A percentile compares a stretch with the other conserved stretches of the same genome.
phyloP scores from a whole-genome alignment of 495 filamentous ascomycete genomes.

The Aspergillus funiculosus region DNA sequence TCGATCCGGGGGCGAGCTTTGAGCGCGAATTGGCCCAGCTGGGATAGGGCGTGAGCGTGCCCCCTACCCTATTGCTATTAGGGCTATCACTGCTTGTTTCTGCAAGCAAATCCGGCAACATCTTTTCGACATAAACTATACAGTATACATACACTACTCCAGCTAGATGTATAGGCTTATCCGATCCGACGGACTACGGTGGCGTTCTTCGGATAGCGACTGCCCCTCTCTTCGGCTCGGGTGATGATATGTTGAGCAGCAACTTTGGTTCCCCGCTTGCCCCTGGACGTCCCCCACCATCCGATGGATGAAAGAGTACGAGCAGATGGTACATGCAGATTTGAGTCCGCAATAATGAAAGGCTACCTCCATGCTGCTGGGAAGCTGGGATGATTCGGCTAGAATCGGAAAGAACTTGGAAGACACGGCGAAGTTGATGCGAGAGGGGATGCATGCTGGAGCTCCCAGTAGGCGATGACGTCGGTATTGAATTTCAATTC shows the following conservation, averaged over 20 bases:
- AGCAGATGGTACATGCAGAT: neutral
- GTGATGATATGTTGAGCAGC: constrained; percentile 13
- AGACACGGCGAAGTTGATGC: too few relatives aligned
- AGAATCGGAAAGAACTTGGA: too few relatives aligned
- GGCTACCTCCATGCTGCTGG: too few relatives aligned
- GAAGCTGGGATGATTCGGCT: too few relatives aligned
- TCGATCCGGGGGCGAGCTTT: constrained; percentile 26
- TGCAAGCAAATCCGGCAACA: too few relatives aligned
- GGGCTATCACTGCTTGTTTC: neutral
- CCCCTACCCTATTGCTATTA: too few relatives aligned
- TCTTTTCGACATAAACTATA: too few relatives aligned
- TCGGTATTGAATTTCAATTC: neutral
- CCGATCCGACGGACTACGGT: constrained; percentile 28
- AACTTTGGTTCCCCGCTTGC: neutral
- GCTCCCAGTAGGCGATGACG: neutral
- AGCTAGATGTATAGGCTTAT: constrained; percentile 18
- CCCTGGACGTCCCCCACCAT: neutral
- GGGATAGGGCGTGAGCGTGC: too few relatives aligned
- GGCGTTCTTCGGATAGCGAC: constrained; percentile 24
- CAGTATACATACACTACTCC: too few relatives aligned
- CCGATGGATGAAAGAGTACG: constrained; percentile 9
- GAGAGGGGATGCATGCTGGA: too few relatives aligned
- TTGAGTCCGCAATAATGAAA: neutral
- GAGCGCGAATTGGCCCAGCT: constrained; percentile 24
- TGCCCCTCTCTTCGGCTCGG: constrained; percentile 17